Evolutionary conservation across 2,329 filamentous ascomycete species (phyloP), one percentile per base, ranked within the genome.

Genomic region (Lithohypha guttulata): DNA sequence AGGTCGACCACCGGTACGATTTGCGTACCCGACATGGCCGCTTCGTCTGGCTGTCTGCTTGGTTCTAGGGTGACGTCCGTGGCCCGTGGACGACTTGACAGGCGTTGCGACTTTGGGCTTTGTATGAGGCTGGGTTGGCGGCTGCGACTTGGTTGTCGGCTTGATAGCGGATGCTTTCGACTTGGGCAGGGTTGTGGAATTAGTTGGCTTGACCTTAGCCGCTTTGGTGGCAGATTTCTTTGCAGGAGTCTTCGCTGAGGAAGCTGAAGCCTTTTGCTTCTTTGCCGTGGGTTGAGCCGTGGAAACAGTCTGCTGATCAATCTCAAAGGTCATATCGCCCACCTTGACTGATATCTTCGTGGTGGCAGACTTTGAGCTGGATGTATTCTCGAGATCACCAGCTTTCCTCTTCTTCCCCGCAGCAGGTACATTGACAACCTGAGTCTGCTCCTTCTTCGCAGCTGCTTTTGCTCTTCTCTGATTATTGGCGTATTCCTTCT

Each of bases 401-500:
- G 22, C 26, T n/a, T 27, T 29, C 22, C 34, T 37, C 22, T 27
- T 37, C 23, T 37, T 37, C 10, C 34, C 23, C 6, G 9, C 11
- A 22, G 15, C 36, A 10, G 36, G n/a, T 26, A n/a, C n/a, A n/a
- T n/a, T n/a, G n/a, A n/a, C n/a, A n/a, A 6, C 34, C 14, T n/a
- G 19, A 15, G 19, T 8, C 19, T 17, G 25, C 30, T 35, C 36
- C 25, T 39, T 43, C 6, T 21, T 46, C 29, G 27, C 42, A 26
- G 33, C 49, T 13, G 14, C 34, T 23, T 48, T 44, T 21, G 72
- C 65, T 17, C 62, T 65, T 44, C 65, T 66, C 2, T 59, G 60
- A 64, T 31, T 17, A n/a, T 34, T 26, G 7, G 39, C 42, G 33
- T 71, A 78, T 43, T 77, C 66, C 46, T 69, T 75, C 60, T 71